Conservation (phyloP, 352 stramenopile genomes). For the Elongisporangium senticosum region DNA sequence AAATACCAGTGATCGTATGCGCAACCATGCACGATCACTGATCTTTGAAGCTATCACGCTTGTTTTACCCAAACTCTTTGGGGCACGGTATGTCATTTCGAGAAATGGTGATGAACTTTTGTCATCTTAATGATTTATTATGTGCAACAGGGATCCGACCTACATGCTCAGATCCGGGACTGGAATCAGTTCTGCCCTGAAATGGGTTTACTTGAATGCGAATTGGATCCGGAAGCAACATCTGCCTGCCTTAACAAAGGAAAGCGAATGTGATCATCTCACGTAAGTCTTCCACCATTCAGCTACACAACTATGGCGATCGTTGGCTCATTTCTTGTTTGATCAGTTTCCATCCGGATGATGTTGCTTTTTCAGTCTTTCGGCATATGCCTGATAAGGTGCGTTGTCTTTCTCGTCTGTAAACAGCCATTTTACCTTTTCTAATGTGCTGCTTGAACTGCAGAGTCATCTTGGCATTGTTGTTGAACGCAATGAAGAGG, state of each 20-base stretch:
- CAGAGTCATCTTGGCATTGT: constrained; percentile 52
- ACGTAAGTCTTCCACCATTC: background rate
- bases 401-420: background rate
- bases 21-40: constrained; percentile 52
- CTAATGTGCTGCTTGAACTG: constrained; percentile 1
- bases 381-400: constrained; percentile 85
- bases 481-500: constrained; percentile 50
- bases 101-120: background rate
- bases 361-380: constrained; percentile 80
- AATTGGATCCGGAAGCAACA: constrained; percentile 78
- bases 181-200: constrained; percentile 68
- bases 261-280: constrained; percentile 9
- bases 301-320: background rate
- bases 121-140: constrained; percentile 3
- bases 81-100: constrained; percentile 31
- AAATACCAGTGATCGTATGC: constrained; percentile 37
- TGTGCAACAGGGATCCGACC: constrained; percentile 43
- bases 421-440: background rate
- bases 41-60: constrained; percentile 78
- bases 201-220: constrained; percentile 85
- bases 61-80: constrained; percentile 72
- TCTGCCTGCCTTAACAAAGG: constrained; percentile 34
- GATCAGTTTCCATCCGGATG: constrained; percentile 42
- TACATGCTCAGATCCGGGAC: constrained; percentile 64
- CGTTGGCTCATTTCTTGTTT: constrained; percentile 27